Base-by-base conservation (phyloP, 305 asterid genomes). In the Fraxinus ornus region DNA sequence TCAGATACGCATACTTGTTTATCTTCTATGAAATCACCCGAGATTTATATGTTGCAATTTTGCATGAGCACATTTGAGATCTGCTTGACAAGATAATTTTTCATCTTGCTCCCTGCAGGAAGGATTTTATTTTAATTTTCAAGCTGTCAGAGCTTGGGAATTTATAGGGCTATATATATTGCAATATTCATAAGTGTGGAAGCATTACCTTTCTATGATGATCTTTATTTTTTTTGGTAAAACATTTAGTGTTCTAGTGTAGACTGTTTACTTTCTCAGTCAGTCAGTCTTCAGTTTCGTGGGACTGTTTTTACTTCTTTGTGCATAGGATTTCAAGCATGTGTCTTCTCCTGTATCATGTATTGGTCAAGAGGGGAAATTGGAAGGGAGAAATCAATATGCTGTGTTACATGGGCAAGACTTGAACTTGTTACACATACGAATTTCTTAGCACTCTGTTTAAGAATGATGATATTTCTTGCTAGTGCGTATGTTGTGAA, bases 1-100 rank as follows among this genome's bases (percentile, higher is more conserved):
- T 84, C 84, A 71, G 74, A 26, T 77, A 28, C n/a, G 52, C n/a
- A 22, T 7, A 32, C 37, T 33, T 77, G 64, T 57, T 30, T 39
- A 60, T 77, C 78, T 52, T 79, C 55, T 76, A n/a, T 21, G 41
- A 75, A 78, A 78, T 71, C 26, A 2, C 57, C 26, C n/a, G 17
- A 24, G 35, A 24, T 66, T 74, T 49, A 49, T 80, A 68, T 70
- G 71, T 35, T 60, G 47, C 73, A 66, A 37, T 39, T 24, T 80
- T 82, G 24, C 33, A 55, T 3, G 37, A 32, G 30, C 77, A 78
- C 32, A 73, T 47, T 71, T 39, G 81, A 10, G 82, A 52, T 70
- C 19, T 33, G n/a, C 44, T 62, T 74, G 15, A 57, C 71, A 80
- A n/a, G 78, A 68, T 76, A 68, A 68, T 2, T 39, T 66, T 26